A percentile compares a stretch with the other conserved stretches of the same genome.
These are phyloP conservation scores for Geranium rotundifolium DNA, from an alignment of 345 rosid species.

Conservation along the genomic window DNA sequence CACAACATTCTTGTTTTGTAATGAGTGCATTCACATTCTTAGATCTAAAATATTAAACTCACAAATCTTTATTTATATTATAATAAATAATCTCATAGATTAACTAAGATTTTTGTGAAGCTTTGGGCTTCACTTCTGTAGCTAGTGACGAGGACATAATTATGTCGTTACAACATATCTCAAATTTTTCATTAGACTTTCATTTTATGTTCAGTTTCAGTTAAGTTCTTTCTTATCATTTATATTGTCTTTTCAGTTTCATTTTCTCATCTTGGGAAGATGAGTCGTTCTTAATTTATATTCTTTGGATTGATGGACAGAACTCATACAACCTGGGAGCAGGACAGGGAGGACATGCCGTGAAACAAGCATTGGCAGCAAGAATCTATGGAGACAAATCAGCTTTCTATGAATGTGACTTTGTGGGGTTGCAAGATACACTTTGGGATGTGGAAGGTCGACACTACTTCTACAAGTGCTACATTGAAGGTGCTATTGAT, in stretches of 20 bases:
- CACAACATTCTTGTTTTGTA: too few relatives aligned
- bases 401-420: constrained; percentile 31
- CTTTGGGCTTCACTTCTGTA: too few relatives aligned
- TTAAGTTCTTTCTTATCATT: neutral
- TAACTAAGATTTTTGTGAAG: too few relatives aligned
- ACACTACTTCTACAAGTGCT: constrained; percentile 36
- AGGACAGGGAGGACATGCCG: neutral
- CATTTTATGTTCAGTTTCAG: too few relatives aligned
- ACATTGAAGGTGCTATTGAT: constrained; percentile 46
- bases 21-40: too few relatives aligned
- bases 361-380: constrained; percentile 34
- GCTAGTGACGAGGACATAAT: too few relatives aligned
- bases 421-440: constrained; percentile 52
- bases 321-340: constrained; percentile 27
- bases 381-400: constrained; percentile 41
- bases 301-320: constrained; percentile 12
- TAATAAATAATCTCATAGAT: too few relatives aligned
- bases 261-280: neutral
- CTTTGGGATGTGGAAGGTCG: constrained; percentile 38
- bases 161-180: too few relatives aligned
- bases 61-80: too few relatives aligned
- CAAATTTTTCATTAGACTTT: too few relatives aligned
- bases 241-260: neutral
- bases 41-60: too few relatives aligned
- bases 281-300: neutral